A percentile compares a stretch with the other conserved stretches of the same genome.
Conservation (phyloP, 257 asterid genomes). For the Fraxinus pennsylvanica region DNA sequence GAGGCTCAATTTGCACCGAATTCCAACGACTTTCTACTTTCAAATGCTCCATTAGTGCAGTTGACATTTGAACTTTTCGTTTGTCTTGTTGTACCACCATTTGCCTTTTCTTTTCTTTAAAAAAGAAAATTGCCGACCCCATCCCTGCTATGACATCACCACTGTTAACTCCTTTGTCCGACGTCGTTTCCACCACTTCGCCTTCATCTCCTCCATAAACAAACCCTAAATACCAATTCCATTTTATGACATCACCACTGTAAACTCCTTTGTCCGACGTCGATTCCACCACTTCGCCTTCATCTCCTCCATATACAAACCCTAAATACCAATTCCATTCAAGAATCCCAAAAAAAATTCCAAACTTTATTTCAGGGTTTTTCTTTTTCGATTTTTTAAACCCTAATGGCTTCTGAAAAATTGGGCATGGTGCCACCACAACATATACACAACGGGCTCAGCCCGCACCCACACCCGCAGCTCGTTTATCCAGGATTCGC, state of each 20-base stretch:
- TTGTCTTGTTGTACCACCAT: not conserved
- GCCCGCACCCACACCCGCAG: constrained; percentile 49
- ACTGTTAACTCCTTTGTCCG: constrained; percentile 6
- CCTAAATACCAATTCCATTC: not conserved
- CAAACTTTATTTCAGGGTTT: constrained; percentile 20
- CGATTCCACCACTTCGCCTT: constrained; percentile 16
- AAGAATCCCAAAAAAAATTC: not conserved
- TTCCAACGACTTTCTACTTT: no score
- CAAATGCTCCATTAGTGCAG: not conserved
- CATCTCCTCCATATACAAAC: not conserved
- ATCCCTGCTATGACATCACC: not conserved
- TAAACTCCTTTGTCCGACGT: constrained; percentile 20
- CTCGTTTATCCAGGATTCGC: constrained; percentile 58
- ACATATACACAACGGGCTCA: constrained; percentile 53
- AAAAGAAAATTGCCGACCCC: not conserved
- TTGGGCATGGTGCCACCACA: constrained; percentile 54
- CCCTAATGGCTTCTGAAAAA: constrained; percentile 66
- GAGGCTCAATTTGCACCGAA: no score
- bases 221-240: not conserved
- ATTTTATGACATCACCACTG: not conserved
- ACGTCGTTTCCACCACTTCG: constrained; percentile 22
- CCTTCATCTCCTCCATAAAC: not conserved
- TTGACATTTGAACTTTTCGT: not conserved
- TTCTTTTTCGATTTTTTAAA: not conserved
- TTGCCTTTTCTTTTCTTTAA: no score